phyloP scores from a whole-genome alignment of 768 basidiomycete genomes.

The Calocybe gangraenosa region DNA sequence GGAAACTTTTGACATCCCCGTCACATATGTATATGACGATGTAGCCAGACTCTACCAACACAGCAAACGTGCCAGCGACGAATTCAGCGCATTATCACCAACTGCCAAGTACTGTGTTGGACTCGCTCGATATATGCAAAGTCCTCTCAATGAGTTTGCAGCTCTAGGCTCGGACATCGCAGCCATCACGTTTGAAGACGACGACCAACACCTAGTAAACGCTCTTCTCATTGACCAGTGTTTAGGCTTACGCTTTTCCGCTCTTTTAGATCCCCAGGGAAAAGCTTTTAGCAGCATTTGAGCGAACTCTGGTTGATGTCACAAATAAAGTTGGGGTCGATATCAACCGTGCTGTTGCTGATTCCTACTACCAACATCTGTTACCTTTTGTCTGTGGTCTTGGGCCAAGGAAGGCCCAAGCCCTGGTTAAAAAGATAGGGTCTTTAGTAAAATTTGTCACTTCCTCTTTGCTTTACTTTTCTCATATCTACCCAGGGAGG shows the following conservation, averaged over 20 bases:
- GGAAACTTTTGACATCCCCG: slow-evolving; percentile 56
- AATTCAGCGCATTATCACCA: slow-evolving; percentile 73
- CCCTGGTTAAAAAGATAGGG: slow-evolving; percentile 76
- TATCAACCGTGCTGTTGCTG: slow-evolving; percentile 88
- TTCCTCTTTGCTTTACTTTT: slow-evolving; percentile 8
- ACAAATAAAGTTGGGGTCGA: slow-evolving; percentile 94
- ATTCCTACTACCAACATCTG: slow-evolving; percentile 83
- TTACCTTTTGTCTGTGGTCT: slow-evolving; percentile 90
- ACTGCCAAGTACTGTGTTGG: slow-evolving; percentile 92
- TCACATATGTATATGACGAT: slow-evolving; percentile 85
- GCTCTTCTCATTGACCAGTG: slow-evolving; percentile 2
- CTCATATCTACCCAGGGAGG: slow-evolving; percentile 57
- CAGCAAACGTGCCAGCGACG: slow-evolving; percentile 77
- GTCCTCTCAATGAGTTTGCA: slow-evolving; percentile 90
- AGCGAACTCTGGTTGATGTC: slow-evolving; percentile 84
- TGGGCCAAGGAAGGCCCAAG: slow-evolving; percentile 91
- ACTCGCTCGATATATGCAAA: slow-evolving; percentile 89
- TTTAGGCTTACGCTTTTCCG: slow-evolving; percentile 1
- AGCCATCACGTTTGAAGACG: slow-evolving; percentile 79
- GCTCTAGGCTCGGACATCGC: slow-evolving; percentile 83
- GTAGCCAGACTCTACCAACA: slow-evolving; percentile 93
- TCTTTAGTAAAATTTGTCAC: slow-evolving; percentile 49
- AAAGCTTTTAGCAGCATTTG: slow-evolving; percentile 76
- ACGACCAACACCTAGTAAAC: slow-evolving; percentile 81
- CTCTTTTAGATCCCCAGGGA: slow-evolving; percentile 73